These are phyloP conservation scores for Peribolospora baueri DNA, from an alignment of 768 basidiomycete species.

Conservation along the genomic window DNA sequence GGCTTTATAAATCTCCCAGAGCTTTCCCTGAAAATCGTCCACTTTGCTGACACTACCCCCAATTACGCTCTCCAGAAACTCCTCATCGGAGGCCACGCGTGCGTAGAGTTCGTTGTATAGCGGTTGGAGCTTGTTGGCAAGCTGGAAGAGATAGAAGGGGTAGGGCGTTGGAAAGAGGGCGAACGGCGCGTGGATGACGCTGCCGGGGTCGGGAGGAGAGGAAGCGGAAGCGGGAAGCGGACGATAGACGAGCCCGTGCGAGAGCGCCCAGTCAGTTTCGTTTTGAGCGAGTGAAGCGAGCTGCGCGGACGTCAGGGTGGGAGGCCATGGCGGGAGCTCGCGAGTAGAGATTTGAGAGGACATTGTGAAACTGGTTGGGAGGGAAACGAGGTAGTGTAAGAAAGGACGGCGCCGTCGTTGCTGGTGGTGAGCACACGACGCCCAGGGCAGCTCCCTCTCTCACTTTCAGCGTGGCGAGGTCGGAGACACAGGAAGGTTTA, in stretches of 20 bases:
- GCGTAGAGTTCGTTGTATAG: constrained; percentile 70
- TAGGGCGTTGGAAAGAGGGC: constrained; percentile 70
- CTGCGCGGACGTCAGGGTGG: constrained; percentile 34
- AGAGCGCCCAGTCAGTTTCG: constrained; percentile 60
- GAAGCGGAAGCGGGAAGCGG: constrained; percentile 19
- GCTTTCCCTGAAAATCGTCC: constrained; percentile 58
- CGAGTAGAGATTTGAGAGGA: no score
- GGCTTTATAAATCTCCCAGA: constrained; percentile 69
- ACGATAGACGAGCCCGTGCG: constrained; percentile 63
- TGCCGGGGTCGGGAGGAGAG: constrained; percentile 32
- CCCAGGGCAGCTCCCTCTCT: no score
- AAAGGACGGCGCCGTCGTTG: no score
- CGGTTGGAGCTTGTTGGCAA: constrained; percentile 41
- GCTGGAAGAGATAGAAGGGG: constrained; percentile 43
- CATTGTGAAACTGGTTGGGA: no score
- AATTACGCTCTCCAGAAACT: constrained; percentile 63
- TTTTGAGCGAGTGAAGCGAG: constrained; percentile 34
- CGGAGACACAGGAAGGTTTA: no score
- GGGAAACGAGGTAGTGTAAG: no score
- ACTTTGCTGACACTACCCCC: constrained; percentile 56
- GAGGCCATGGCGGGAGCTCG: constrained; percentile 36
- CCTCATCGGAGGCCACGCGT: constrained; percentile 48
- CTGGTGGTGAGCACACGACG: no score
- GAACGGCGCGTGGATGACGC: constrained; percentile 75
- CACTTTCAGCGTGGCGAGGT: no score